phyloP scores from a whole-genome alignment of 1,284 basidiomycete genomes.

The Mycena citricolor region DNA sequence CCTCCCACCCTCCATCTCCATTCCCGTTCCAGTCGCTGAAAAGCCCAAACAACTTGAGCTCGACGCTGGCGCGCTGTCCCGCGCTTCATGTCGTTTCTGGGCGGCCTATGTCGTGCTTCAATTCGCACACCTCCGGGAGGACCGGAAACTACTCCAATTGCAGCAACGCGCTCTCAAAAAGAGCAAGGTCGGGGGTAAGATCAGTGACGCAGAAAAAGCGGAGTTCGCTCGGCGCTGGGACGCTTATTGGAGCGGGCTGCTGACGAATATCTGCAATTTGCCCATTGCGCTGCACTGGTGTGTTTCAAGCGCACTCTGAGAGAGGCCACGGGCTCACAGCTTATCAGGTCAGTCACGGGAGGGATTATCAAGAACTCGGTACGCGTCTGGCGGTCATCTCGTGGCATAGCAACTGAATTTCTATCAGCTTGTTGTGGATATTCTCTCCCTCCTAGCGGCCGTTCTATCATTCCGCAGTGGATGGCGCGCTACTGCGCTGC shows the following conservation, averaged over 20 bases:
- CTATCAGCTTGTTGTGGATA: constrained; percentile 56
- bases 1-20: constrained; percentile 49
- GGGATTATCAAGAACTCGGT: constrained; percentile 69
- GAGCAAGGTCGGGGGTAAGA: constrained; percentile 43
- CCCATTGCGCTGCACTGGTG: constrained; percentile 87
- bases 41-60: constrained; percentile 39
- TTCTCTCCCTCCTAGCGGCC: constrained; percentile 64
- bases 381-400: constrained; percentile 19
- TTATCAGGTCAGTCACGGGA: constrained; percentile 61
- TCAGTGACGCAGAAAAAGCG: constrained; percentile 49
- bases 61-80: constrained; percentile 46
- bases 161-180: constrained; percentile 57
- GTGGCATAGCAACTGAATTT: constrained; percentile 26
- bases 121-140: constrained; percentile 68
- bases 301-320: neutral
- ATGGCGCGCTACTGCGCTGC: constrained; percentile 71
- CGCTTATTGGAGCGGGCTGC: constrained; percentile 70
- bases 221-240: constrained; percentile 63
- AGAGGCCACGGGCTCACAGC: constrained; percentile 4
- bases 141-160: constrained; percentile 55
- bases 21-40: constrained; percentile 38
- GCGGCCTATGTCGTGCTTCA: constrained; percentile 73
- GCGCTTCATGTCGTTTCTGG: constrained; percentile 81
- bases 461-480: constrained; percentile 68
- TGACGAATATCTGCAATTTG: constrained; percentile 74